Percentiles rank a stretch among this genome's conserved stretches.
These are phyloP conservation scores for Lachnellula subtilissima DNA, from an alignment of 2,329 filamentous ascomycete genomes.

Conservation along the genomic window DNA sequence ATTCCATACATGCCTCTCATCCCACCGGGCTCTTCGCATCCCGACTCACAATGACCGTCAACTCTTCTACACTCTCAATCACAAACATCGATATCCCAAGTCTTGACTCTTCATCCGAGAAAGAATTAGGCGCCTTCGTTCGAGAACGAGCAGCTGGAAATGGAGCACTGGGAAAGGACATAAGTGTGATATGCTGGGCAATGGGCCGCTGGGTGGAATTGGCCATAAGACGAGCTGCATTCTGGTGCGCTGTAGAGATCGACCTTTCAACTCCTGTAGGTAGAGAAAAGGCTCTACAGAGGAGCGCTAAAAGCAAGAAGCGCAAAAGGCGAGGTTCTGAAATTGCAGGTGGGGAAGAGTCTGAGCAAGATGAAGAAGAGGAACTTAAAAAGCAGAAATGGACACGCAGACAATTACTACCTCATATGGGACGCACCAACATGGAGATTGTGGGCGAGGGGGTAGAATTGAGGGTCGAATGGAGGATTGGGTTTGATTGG, in stretches of 20 bases:
- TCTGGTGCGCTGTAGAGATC: slow-evolving; percentile 53
- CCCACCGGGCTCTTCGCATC: slow-evolving; percentile 52
- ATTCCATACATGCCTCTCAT: slow-evolving; percentile 47
- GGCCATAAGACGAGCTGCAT: slow-evolving; percentile 54
- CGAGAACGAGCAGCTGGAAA: slow-evolving; percentile 33
- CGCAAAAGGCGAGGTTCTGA: slow-evolving; percentile 14
- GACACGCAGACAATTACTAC: slow-evolving; percentile 44
- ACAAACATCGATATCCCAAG: slow-evolving; percentile 47
- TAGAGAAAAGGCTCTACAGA: slow-evolving; percentile 15
- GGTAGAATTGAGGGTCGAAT: slow-evolving; percentile 45
- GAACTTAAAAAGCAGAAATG: slow-evolving; percentile 20
- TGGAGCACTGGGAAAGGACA: slow-evolving; percentile 49
- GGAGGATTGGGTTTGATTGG: slow-evolving; percentile 66
- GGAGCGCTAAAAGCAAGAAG: slow-evolving; percentile 16
- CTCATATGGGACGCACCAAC: slow-evolving; percentile 49
- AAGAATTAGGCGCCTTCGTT: slow-evolving; percentile 52
- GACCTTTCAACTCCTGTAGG: slow-evolving; percentile 39
- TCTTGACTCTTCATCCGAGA: slow-evolving; percentile 53
- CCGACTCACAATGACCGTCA: slow-evolving; percentile 53
- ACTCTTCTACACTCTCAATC: slow-evolving; percentile 48
- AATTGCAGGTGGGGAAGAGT: slow-evolving; percentile 29
- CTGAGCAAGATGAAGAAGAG: slow-evolving; percentile 28
- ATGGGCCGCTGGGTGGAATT: slow-evolving; percentile 64
- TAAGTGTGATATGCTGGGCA: slow-evolving; percentile 59
- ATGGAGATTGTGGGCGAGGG: slow-evolving; percentile 31